Conservation (phyloP, 1,284 basidiomycete species). For the Leccinum fallax region DNA sequence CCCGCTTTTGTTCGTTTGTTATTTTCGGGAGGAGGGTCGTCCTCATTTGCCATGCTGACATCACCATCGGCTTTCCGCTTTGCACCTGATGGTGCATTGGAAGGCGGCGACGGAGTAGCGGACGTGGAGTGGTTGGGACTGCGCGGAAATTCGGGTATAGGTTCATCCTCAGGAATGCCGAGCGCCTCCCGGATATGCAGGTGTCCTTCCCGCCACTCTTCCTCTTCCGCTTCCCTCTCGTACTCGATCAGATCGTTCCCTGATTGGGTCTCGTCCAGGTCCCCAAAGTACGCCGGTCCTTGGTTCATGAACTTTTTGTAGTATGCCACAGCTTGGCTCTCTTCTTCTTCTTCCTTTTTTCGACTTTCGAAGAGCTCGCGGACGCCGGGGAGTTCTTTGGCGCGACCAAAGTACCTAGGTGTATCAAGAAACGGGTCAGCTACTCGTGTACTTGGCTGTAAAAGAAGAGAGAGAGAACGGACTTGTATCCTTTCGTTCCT, state of each 20-base stretch:
- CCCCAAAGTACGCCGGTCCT: conserved; percentile 90
- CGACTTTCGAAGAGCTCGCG: conserved; percentile 89
- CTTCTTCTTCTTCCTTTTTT: conserved; percentile 83
- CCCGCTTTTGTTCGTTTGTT: conserved; percentile 26
- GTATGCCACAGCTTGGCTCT: conserved; percentile 73
- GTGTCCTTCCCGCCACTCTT: conserved; percentile 79
- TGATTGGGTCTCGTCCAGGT: conserved; percentile 73
- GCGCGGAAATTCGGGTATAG: conserved; percentile 54
- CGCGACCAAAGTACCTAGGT: conserved; percentile 86
- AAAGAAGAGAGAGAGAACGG: conserved; percentile 32
- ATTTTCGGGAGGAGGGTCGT: conserved; percentile 18
- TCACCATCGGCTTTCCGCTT: conserved; percentile 59
- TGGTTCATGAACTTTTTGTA: conserved; percentile 92
- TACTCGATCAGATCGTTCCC: conserved; percentile 70
- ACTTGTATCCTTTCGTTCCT: conserved; percentile 99
- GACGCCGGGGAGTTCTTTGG: conserved; percentile 92
- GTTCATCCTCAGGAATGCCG: conserved; percentile 52
- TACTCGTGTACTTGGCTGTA: background rate
- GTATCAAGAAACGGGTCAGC: background rate
- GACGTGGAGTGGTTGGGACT: conserved; percentile 4
- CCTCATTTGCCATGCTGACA: conserved; percentile 36
- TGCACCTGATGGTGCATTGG: conserved; percentile 22
- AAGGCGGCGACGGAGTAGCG: conserved; percentile 25
- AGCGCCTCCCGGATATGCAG: conserved; percentile 57
- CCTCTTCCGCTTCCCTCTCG: conserved; percentile 73